These are phyloP conservation scores for Cladorrhinum sp. DNA, from an alignment of 2,329 filamentous ascomycete genomes.

Conservation along the genomic window DNA sequence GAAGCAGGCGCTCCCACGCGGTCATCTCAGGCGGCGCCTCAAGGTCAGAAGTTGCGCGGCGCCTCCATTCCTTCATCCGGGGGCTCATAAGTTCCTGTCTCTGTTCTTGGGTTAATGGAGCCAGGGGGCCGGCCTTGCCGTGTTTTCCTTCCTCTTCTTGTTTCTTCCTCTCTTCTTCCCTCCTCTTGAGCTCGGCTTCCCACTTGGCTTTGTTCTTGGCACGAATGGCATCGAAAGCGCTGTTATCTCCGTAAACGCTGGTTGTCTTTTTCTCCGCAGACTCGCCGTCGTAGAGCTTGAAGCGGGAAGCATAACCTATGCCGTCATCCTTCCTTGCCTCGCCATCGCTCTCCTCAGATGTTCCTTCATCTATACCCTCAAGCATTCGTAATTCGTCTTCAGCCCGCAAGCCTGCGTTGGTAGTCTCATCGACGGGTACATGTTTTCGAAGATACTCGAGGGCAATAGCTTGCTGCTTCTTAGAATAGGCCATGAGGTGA, in stretches of 20 bases:
- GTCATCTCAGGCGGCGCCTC: constrained; percentile 51
- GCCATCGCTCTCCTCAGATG: constrained; percentile 17
- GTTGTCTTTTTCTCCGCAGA: constrained; percentile 31
- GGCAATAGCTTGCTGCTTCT: constrained; percentile 43
- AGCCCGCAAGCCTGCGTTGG: constrained; percentile 58
- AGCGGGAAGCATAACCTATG: constrained; percentile 14
- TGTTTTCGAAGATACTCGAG: constrained; percentile 54
- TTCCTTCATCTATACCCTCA: constrained; percentile 25
- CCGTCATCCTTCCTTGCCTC: constrained; percentile 13
- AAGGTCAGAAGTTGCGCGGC: constrained; percentile 48
- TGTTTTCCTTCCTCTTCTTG: constrained; percentile 43
- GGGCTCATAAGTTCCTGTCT: constrained; percentile 38
- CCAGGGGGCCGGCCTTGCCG: constrained; percentile 39
- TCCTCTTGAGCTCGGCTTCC: constrained; percentile 40
- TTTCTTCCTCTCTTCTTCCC: constrained; percentile 26
- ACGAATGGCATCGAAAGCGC: constrained; percentile 56
- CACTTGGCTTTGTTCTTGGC: constrained; percentile 49
- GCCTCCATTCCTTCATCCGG: constrained; percentile 40
- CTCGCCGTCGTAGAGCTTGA: constrained; percentile 27
- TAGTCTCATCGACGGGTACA: constrained; percentile 57
- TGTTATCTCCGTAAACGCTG: constrained; percentile 54
- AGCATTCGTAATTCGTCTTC: constrained; percentile 54
- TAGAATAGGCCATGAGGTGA: constrained; percentile 46
- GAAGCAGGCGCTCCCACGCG: constrained; percentile 53
- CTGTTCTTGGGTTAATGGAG: constrained; percentile 36